Evolutionary conservation across 2,329 filamentous ascomycete genomes (phyloP), one percentile per base, ranked within the genome.

Genomic region (Ophiostoma pallidulum): DNA sequence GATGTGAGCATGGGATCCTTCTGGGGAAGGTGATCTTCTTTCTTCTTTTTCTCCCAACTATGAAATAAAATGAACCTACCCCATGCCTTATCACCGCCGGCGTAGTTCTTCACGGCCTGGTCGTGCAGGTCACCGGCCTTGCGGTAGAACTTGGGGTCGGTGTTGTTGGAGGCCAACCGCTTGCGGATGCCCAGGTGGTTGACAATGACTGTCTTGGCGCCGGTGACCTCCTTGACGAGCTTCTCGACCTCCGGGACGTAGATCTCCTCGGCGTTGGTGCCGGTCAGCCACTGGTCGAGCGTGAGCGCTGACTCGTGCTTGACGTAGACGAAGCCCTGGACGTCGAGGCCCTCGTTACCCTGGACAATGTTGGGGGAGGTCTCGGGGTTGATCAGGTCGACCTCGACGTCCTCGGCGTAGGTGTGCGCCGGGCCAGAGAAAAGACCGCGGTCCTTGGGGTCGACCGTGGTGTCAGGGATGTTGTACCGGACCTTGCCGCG

Each of bases 171-270:
- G 9, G 42, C 42, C 14, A 24, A 16, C n/a, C 42, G 42, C 42
- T 45, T 45, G 42, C 42, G 42, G 32, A 45, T 45, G n/a, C 42
- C 42, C 20, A 45, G 42, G 22, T 45, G 42, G 35, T 45, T 45
- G 33, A 45, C 42, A n/a, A 45, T 36, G 9, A 38, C 42, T 16
- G 22, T 29, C 42, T 45, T 38, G 33, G 32, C 42, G 22, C 35
- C 35, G n/a, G 42, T 45, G n/a, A 45, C 24, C 12, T 22, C 16
- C 10, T 22, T 24, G n/a, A 45, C 24, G 8, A 45, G 42, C 42
- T 29, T 24, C 24, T 45, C 42, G 16, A 45, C 42, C 24, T 45
- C 42, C 16, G 42, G 42, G 10, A 45, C 28, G 35, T 45, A 45
- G 4, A 9, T 16, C 16, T 45, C 42, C 26, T 45, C 42, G 16